phyloP scores from a whole-genome alignment of 2,329 filamentous ascomycete species.

The Hypoxylon sp. region DNA sequence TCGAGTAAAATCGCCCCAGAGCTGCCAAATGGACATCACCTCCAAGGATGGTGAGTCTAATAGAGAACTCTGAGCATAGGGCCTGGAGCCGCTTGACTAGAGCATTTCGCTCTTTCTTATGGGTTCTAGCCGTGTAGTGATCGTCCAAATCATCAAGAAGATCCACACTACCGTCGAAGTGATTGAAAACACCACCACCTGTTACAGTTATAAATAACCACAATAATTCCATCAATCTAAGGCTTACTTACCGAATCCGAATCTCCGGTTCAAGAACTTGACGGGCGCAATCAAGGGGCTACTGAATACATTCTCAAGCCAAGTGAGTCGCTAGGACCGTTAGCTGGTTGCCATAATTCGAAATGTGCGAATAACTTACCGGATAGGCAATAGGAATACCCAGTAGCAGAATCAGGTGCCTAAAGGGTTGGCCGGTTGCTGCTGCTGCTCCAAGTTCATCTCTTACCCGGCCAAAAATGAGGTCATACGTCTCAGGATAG shows the following conservation, averaged over 20 bases:
- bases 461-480: conserved; percentile 82
- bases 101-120: conserved; percentile 87
- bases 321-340: conserved; percentile 78
- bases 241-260: conserved; percentile 73
- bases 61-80: conserved; percentile 85
- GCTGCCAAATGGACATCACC: conserved; percentile 95
- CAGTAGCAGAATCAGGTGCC: conserved; percentile 87
- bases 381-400: conserved; percentile 91
- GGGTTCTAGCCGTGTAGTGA: conserved; percentile 92
- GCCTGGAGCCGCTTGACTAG: conserved; percentile 86
- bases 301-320: conserved; percentile 92
- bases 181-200: conserved; percentile 88
- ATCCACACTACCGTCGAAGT: conserved; percentile 94
- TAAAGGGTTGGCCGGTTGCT: conserved; percentile 79
- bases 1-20: conserved; percentile 94
- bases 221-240: not conserved
- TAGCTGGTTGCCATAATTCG: conserved; percentile 20
- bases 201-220: conserved; percentile 9
- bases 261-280: conserved; percentile 89
- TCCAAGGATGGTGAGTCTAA: conserved; percentile 91
- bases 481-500: conserved; percentile 89
- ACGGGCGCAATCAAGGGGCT: conserved; percentile 90
- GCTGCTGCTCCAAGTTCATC: conserved; percentile 78
- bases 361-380: conserved; percentile 65
- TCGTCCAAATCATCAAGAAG: conserved; percentile 94